Conservation (phyloP, 2,329 filamentous ascomycete species). For the Helicocarpus griseus region DNA sequence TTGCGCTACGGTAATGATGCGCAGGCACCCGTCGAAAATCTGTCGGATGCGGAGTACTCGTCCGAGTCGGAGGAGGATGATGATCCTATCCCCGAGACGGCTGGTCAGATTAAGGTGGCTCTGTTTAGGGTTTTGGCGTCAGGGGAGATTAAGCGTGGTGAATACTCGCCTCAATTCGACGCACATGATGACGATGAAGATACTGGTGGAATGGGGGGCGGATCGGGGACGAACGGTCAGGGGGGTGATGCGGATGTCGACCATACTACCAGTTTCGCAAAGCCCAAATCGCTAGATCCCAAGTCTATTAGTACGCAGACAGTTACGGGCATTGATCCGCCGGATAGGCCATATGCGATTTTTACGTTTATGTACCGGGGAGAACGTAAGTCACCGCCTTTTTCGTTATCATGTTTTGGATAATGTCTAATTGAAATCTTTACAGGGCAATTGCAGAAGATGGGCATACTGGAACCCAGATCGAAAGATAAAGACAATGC, state of each 20-base stretch:
- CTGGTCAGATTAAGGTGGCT: constrained; percentile 95
- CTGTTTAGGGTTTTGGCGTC: constrained; percentile 92
- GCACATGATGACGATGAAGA: constrained; percentile 91
- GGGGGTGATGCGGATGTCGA: constrained; percentile 71
- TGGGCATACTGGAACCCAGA: constrained; percentile 66
- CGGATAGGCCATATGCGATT: constrained; percentile 88
- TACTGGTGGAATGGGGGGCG: constrained; percentile 42
- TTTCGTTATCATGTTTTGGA: not conserved
- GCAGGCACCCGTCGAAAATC: constrained; percentile 61
- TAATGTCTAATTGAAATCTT: constrained; percentile 2
- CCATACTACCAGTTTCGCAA: constrained; percentile 95
- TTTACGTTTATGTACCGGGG: constrained; percentile 98
- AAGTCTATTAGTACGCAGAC: constrained; percentile 98
- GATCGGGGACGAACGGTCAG: constrained; percentile 29
- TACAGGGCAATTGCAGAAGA: constrained; percentile 86
- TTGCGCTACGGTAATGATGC: constrained; percentile 74
- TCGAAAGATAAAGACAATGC: constrained; percentile 53
- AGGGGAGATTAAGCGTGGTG: constrained; percentile 93
- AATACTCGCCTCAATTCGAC: constrained; percentile 96
- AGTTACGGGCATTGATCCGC: constrained; percentile 94
- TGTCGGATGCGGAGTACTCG: constrained; percentile 56
- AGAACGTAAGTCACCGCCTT: constrained; percentile 57
- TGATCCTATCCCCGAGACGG: constrained; percentile 77
- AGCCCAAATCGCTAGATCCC: constrained; percentile 89
- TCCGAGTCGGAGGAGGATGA: constrained; percentile 73